These are phyloP conservation scores for Gymnopus androsaceus DNA, from an alignment of 1,284 basidiomycete species.

Conservation along the genomic window DNA sequence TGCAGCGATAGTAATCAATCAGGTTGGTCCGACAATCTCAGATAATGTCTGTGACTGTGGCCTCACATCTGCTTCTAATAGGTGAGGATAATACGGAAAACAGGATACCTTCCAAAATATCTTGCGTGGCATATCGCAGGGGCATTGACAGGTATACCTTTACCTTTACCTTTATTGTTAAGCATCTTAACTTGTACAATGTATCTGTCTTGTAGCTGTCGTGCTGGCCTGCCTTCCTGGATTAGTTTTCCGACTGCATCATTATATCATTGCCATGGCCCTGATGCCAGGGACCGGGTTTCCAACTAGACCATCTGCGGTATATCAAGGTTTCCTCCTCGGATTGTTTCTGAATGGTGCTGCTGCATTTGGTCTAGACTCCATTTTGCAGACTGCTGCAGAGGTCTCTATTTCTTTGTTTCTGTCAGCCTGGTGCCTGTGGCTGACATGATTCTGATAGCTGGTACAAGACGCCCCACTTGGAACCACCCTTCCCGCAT, in stretches of 20 bases:
- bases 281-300: constrained; percentile 81
- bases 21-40: constrained; percentile 32
- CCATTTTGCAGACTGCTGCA: constrained; percentile 76
- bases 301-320: constrained; percentile 75
- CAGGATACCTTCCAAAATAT: constrained; percentile 80
- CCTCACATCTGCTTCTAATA: neutral
- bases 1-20: constrained; percentile 65
- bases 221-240: constrained; percentile 74
- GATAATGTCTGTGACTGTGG: neutral
- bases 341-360: constrained; percentile 82
- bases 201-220: constrained; percentile 58
- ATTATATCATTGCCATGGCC: constrained; percentile 76
- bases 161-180: too few relatives aligned
- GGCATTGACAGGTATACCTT: too few relatives aligned
- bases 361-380: constrained; percentile 79
- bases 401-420: constrained; percentile 44
- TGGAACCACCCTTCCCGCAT: constrained; percentile 69
- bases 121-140: constrained; percentile 69
- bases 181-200: too few relatives aligned
- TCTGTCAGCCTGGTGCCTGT: neutral
- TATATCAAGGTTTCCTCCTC: constrained; percentile 80
- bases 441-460: constrained; percentile 32
- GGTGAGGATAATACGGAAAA: constrained; percentile 79
- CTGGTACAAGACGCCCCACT: constrained; percentile 74
- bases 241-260: constrained; percentile 67